A percentile compares a stretch with the other conserved stretches of the same genome.
Conservation (phyloP, 305 asterid species). For the Nicotiana rustica region DNA sequence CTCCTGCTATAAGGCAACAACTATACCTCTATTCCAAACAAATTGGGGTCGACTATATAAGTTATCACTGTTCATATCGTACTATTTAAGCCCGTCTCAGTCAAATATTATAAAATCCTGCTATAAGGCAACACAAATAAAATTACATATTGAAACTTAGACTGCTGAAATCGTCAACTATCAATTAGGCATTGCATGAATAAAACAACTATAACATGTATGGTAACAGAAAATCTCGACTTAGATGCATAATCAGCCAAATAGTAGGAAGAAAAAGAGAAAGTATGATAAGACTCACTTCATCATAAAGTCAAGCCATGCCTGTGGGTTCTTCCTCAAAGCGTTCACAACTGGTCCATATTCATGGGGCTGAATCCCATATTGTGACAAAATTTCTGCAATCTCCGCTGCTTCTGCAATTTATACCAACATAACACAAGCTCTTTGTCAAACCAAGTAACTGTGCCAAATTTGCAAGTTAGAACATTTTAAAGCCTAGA, state of each 20-base stretch:
- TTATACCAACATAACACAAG: neutral
- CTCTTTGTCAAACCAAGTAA: neutral
- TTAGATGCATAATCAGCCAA: neutral
- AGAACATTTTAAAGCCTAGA: neutral
- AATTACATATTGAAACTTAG: neutral
- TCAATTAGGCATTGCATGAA: neutral
- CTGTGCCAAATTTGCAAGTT: neutral
- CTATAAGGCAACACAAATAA: neutral
- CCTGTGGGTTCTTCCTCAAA: conserved; percentile 86
- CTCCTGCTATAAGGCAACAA: neutral
- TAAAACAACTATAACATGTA: neutral
- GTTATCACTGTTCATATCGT: neutral
- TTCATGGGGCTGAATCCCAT: conserved; percentile 79
- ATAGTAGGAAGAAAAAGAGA: neutral
- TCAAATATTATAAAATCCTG: neutral
- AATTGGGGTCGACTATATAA: neutral
- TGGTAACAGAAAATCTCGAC: neutral
- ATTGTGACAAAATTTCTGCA: conserved; percentile 85
- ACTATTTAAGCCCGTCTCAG: neutral
- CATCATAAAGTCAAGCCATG: conserved; percentile 99
- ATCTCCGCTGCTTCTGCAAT: conserved; percentile 96
- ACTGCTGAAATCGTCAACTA: neutral
- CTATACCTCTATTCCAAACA: neutral
- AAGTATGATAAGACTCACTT: conserved; percentile 53
- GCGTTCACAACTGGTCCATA: conserved; percentile 84